Base-by-base conservation (phyloP, 768 basidiomycete genomes). In the Cyclocybe aegerita region DNA sequence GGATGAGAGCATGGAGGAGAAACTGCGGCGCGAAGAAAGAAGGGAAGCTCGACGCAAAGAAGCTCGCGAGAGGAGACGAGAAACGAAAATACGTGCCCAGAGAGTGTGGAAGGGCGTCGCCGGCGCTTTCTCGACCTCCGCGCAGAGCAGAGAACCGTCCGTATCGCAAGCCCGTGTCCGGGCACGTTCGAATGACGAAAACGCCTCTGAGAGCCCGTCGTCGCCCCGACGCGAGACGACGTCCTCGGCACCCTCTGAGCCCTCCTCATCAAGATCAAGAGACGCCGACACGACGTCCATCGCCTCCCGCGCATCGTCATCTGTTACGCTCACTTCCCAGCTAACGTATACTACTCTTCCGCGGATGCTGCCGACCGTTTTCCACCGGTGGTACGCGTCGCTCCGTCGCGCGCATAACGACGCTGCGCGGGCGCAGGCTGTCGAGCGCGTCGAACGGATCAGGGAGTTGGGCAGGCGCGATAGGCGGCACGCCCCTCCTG, bases 341-440 rank as follows among this genome's bases (percentile, higher is more conserved):
- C 56, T 55, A 29, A 60, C 63, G 11, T 55, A 59, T 34, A 62
- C 59, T 33, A 62, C 68, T 1, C 62, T 74, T 14, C 71, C 73
- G n/a, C 58, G 64, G 0, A 52, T 72, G 23, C 55, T 80, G 1
- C 79, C 78, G 1, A 57, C 48, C 4, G 60, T 77, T 32, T 49
- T 83, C 8, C 77, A 77, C 52, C 71, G 70, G 11, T 84, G 82
- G 75, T 88, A 79, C 58, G 72, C 75, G 4, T 75, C 76, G 1
- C 65, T 93, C 10, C 79, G 87, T 2, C 80, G 78, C n/a, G 90
- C 81, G 16, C 89, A 93, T 64, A 69, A 83, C 31, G 72, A 76
- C 1, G 90, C 92, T 0, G 83, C 85, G 3, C 78, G 82, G n/a
- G 70, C 75, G 38, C 88, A 90, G 57, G 87, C 87, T 2, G 75